Conservation (phyloP, 1,284 basidiomycete genomes). For the Ceratobasidium theobromae region DNA sequence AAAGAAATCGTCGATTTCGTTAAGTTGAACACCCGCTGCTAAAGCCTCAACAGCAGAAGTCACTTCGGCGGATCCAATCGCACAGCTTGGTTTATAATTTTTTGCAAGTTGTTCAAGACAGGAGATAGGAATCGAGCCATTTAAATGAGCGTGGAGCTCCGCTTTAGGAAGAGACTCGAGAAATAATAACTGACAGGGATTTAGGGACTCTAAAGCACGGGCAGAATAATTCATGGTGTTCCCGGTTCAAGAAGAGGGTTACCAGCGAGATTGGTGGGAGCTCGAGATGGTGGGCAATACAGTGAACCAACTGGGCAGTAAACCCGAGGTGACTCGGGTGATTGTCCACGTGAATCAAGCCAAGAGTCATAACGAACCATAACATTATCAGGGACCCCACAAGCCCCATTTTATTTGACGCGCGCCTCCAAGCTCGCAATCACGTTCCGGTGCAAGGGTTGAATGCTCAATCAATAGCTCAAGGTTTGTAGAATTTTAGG, state of each 20-base stretch:
- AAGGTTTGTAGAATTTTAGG: too few species aligned
- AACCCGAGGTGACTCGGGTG: too few species aligned
- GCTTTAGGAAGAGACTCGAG: conserved; percentile 68
- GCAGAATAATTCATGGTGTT: conserved; percentile 34
- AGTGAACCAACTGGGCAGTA: too few species aligned
- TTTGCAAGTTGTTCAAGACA: conserved; percentile 65
- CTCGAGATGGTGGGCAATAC: too few species aligned
- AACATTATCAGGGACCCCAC: too few species aligned
- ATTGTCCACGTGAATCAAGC: too few species aligned
- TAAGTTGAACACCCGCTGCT: conserved; percentile 53
- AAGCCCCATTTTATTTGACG: too few species aligned
- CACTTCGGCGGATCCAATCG: conserved; percentile 14
- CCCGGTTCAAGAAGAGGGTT: neutral
- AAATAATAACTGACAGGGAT: conserved; percentile 55
- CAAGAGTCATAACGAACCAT: too few species aligned
- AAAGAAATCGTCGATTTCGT: conserved; percentile 69
- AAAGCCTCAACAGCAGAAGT: conserved; percentile 49
- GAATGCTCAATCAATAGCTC: too few species aligned
- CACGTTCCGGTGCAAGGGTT: too few species aligned
- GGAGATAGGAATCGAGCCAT: conserved; percentile 72
- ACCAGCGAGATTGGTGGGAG: too few species aligned
- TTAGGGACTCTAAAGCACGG: conserved; percentile 56
- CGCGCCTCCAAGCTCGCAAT: too few species aligned
- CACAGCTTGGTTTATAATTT: conserved; percentile 44
- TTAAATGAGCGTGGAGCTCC: conserved; percentile 80